These are phyloP conservation scores for Ilyonectria mors-panacis DNA, from an alignment of 2,329 filamentous ascomycete species.

Conservation along the genomic window DNA sequence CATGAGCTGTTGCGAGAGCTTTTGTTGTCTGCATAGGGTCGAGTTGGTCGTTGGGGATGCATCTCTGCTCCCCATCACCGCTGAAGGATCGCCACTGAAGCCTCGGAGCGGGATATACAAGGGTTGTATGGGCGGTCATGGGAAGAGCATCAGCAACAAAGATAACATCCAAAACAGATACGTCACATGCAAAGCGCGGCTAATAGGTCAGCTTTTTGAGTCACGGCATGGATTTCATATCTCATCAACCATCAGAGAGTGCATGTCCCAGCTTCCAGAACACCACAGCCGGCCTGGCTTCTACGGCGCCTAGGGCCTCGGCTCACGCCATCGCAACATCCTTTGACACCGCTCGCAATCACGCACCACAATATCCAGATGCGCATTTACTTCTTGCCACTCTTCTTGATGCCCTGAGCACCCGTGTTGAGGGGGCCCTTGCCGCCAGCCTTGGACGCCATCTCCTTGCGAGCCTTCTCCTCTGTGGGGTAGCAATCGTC, in stretches of 20 bases:
- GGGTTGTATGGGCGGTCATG: not conserved
- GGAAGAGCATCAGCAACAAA: not conserved
- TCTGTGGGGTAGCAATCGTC: conserved; percentile 64
- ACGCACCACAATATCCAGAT: conserved; percentile 8
- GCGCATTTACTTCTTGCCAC: conserved; percentile 86
- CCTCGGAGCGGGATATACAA: conserved; percentile 7
- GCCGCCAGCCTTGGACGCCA: conserved; percentile 85
- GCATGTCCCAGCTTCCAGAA: conserved; percentile 37
- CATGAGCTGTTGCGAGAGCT: not conserved
- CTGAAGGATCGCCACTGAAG: not conserved
- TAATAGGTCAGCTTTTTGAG: conserved; percentile 28
- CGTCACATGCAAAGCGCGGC: conserved; percentile 1
- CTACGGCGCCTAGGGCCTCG: conserved; percentile 23
- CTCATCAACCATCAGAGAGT: conserved; percentile 44
- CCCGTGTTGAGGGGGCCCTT: conserved; percentile 92
- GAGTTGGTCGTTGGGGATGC: conserved; percentile 3
- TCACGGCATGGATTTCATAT: conserved; percentile 48
- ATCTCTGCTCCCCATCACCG: not conserved
- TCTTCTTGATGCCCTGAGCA: conserved; percentile 95
- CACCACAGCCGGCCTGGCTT: conserved; percentile 37
- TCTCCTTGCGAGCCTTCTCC: conserved; percentile 87
- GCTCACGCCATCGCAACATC: conserved; percentile 39
- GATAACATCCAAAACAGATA: conserved; percentile 5
- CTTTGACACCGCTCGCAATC: conserved; percentile 23
- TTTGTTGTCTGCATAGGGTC: not conserved